Evolutionary conservation across 345 rosid genomes (phyloP), one percentile per base, ranked within the genome.

Genomic region (Moringa oleifera): DNA sequence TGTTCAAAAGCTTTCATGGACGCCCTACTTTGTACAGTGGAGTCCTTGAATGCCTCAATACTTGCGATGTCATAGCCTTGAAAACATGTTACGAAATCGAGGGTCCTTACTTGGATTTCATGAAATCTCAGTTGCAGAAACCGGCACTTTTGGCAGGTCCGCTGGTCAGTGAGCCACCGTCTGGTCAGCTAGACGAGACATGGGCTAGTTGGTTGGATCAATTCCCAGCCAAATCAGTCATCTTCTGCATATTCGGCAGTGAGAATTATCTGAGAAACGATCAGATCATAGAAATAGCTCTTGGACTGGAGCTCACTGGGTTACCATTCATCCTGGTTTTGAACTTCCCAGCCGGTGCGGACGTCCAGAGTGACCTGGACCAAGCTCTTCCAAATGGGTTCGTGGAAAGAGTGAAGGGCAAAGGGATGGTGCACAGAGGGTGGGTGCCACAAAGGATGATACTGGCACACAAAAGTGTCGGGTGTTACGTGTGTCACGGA

Each of bases 401-500:
- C 54, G 2, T 21, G 50, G 69, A 75, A 49, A 68, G 73, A 41
- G 73, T 69, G 28, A 46, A 53, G 20, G 74, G 56, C 1, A 61
- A 53, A 20, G 71, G 66, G 2, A 23, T 64, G 8, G 55, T 72
- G 53, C 73, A 75, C 61, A 37, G 61, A 10, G 77, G 80, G 7
- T 75, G 79, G 83, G 73, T 75, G 18, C 83, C 51, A 24, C 77
- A 72, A 16, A 68, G 25, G 51, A 77, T 66, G 15, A 72, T 75
- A 1, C 56, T 79, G 25, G 71, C 66, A 0, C 66, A 72, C 24
- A 33, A 41, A 0, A 69, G 65, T 6, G 73, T 75, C 1, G 79
- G 75, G 0, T 79, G 77, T 25, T 75, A 9, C 20, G 10, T 79
- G 1, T 62, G 55, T 45, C 82, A 79, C 25, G 60, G 75, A 0